A percentile compares a stretch with the other conserved stretches of the same genome.
These are phyloP conservation scores for Lipomyces spencermartinsiae DNA, from an alignment of 805 yeast species.

Conservation along the genomic window DNA sequence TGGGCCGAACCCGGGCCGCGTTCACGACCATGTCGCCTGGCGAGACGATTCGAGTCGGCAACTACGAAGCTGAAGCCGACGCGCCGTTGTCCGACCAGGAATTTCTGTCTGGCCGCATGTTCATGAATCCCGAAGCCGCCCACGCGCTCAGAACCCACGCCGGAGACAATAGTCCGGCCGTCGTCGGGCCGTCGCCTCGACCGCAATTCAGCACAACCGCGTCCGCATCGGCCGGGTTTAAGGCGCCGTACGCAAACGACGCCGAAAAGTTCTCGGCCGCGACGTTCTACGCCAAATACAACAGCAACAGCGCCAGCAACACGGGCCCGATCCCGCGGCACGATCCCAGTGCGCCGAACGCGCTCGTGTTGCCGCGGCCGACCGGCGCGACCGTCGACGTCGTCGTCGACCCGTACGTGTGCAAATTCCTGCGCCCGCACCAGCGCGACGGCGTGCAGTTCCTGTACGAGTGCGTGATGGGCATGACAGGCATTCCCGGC, in stretches of 20 bases:
- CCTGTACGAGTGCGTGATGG: slow-evolving; percentile 82
- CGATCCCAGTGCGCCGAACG: slow-evolving; percentile 42
- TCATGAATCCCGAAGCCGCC: slow-evolving; percentile 10
- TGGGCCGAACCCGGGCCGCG: slow-evolving; percentile 16
- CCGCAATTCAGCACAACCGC: neutral
- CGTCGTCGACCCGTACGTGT: slow-evolving; percentile 49
- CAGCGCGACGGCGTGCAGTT: slow-evolving; percentile 85
- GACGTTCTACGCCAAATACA: neutral
- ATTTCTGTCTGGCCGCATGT: slow-evolving; percentile 19
- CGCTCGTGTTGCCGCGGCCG: slow-evolving; percentile 42
- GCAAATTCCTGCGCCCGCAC: slow-evolving; percentile 68
- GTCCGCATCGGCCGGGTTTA: slow-evolving; percentile 4
- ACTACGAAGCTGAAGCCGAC: slow-evolving; percentile 56
- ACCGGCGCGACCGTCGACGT: slow-evolving; percentile 43
- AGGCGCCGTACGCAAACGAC: slow-evolving; percentile 13
- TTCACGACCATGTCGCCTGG: slow-evolving; percentile 45
- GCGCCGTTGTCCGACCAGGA: slow-evolving; percentile 14
- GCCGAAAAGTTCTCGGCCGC: neutral
- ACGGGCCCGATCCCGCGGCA: slow-evolving; percentile 27
- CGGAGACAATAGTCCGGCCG: neutral
- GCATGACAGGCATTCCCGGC: slow-evolving; percentile 57
- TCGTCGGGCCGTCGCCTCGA: neutral
- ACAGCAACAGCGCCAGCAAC: neutral
- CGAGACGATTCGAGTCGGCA: slow-evolving; percentile 58
- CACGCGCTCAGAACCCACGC: neutral